Conservation (phyloP, 805 yeast genomes). For the Kazachstania kunashirensis region DNA sequence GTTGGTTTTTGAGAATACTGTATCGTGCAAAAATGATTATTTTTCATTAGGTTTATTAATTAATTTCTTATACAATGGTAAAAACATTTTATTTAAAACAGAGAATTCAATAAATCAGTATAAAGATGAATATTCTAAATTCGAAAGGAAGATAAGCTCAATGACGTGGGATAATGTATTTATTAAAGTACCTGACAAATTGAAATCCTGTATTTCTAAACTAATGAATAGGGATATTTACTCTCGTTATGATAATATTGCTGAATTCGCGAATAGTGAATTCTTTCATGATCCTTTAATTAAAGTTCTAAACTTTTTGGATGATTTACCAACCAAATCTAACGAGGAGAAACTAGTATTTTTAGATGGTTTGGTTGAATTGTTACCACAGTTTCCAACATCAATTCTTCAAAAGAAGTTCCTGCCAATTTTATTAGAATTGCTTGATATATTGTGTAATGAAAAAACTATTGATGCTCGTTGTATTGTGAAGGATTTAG, state of each 20-base stretch:
- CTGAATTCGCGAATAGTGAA: slow-evolving; percentile 55
- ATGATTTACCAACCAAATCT: slow-evolving; percentile 70
- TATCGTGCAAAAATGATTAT: slow-evolving; percentile 64
- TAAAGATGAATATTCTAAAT: slow-evolving; percentile 44
- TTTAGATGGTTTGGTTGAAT: slow-evolving; percentile 49
- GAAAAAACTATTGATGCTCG: slow-evolving; percentile 34
- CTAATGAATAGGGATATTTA: slow-evolving; percentile 48
- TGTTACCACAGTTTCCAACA: slow-evolving; percentile 51
- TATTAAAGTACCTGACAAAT: slow-evolving; percentile 49
- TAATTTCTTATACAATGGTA: slow-evolving; percentile 54
- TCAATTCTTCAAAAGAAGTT: slow-evolving; percentile 56
- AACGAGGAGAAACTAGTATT: slow-evolving; percentile 58
- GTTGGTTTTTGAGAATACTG: slow-evolving; percentile 51
- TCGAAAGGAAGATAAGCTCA: slow-evolving; percentile 37
- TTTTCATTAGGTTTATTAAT: slow-evolving; percentile 78
- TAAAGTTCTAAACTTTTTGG: slow-evolving; percentile 70
- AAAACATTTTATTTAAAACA: slow-evolving; percentile 36
- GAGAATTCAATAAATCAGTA: slow-evolving; percentile 51
- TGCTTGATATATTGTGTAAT: slow-evolving; percentile 32
- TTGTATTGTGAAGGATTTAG: slow-evolving; percentile 32
- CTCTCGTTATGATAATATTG: slow-evolving; percentile 40
- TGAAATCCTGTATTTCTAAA: slow-evolving; percentile 38
- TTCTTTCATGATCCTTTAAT: slow-evolving; percentile 78
- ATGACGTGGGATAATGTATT: slow-evolving; percentile 35
- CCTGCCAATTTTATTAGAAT: slow-evolving; percentile 54